Evolutionary conservation across 768 basidiomycete genomes (phyloP).

Genomic region (Strobilomyces confusus): DNA sequence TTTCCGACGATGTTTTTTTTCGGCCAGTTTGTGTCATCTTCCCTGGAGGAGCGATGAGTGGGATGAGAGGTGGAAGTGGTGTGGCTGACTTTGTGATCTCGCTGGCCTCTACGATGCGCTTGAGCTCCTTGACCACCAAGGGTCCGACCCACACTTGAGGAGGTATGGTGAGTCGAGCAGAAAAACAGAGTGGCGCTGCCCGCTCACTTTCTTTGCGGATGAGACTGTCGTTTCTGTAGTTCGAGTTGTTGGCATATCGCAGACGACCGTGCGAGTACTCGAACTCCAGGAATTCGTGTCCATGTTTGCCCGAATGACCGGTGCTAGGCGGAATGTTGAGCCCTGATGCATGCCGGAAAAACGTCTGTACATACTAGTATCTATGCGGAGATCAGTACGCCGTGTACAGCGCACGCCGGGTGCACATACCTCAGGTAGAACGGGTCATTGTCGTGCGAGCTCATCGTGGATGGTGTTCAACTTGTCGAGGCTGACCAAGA

Average conservation of each 20-base stretch:
- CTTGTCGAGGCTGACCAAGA: neutral
- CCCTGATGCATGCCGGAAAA: neutral
- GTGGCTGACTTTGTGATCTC: constrained; percentile 85
- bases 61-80: too few species aligned
- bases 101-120: constrained; percentile 87
- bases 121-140: constrained; percentile 89
- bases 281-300: constrained; percentile 97
- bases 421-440: constrained; percentile 69
- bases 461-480: constrained; percentile 23
- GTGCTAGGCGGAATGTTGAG: constrained; percentile 37
- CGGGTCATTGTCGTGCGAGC: constrained; percentile 57
- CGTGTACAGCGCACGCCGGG: neutral
- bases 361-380: constrained; percentile 44
- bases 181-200: neutral
- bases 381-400: constrained; percentile 28
- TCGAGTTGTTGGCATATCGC: constrained; percentile 98
- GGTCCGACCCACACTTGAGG: constrained; percentile 89
- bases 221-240: constrained; percentile 95
- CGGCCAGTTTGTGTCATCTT: constrained; percentile 98
- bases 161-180: neutral
- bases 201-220: constrained; percentile 97
- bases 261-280: constrained; percentile 96
- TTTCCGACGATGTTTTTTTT: constrained; percentile 99
- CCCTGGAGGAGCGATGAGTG: constrained; percentile 49
- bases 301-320: constrained; percentile 98